Conservation (phyloP, 495 filamentous ascomycete species). For the Mytilinidion resinicola region DNA sequence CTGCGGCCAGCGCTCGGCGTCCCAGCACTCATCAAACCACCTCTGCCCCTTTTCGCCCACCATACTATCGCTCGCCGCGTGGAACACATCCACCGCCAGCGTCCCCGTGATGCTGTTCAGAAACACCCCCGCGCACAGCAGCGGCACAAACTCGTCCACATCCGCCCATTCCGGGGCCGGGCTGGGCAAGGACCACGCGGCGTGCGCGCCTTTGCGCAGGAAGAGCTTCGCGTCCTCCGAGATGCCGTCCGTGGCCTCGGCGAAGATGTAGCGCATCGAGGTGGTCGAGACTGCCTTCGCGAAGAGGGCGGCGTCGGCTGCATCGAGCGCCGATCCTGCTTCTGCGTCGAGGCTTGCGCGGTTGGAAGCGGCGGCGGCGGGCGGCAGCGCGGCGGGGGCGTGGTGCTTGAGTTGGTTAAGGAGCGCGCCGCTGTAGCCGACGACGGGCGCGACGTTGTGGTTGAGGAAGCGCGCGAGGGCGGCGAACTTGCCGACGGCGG, state of each 20-base stretch:
- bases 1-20: no score
- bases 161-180: conserved; percentile 10
- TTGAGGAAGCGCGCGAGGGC: conserved; percentile 15
- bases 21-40: conserved; percentile 22
- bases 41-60: conserved; percentile 15
- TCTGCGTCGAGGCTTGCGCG: not conserved
- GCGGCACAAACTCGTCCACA: conserved; percentile 10
- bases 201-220: conserved; percentile 4
- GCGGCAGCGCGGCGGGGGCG: not conserved
- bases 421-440: conserved; percentile 6
- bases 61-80: conserved; percentile 22
- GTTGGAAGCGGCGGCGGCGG: not conserved
- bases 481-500: conserved; percentile 16
- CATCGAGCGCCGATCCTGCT: no score
- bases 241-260: conserved; percentile 15
- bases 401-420: conserved; percentile 7
- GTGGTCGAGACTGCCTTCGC: not conserved
- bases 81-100: conserved; percentile 18
- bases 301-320: not conserved
- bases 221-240: conserved; percentile 12
- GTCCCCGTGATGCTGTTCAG: not conserved
- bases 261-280: conserved; percentile 8
- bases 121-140: conserved; percentile 10
- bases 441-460: conserved; percentile 12
- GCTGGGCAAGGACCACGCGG: conserved; percentile 4